Base-by-base conservation (phyloP, 2,329 filamentous ascomycete genomes). In the Claviceps digitariae region DNA sequence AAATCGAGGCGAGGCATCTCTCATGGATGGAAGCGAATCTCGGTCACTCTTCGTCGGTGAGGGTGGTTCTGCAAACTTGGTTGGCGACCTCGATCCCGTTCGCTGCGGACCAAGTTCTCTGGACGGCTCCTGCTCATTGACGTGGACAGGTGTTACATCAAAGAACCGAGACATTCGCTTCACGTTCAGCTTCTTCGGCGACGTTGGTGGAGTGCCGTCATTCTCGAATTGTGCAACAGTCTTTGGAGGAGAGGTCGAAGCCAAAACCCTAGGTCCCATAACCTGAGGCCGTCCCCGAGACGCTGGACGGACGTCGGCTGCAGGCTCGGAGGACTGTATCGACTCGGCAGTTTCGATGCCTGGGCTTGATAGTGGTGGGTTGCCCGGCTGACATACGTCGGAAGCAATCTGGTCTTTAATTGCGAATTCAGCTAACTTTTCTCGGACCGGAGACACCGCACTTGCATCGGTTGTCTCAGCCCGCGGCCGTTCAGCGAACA, bases 101-200 rank as follows among this genome's bases (percentile, higher is more conserved):
- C 67, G 63, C 50, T 67, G 65, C 54, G 68, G 65, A 1, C 57
- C 60, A 13, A 66, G 54, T 21, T 66, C 63, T 48, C 57, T 63
- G 1, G 47, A 27, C 34, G 58, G 40, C n/a, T 66, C 65, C 7
- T 50, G 62, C 62, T 54, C 66, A 47, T 46, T 61, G 25, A 53
- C 54, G 27, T 54, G 52, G 1, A 58, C 48, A n/a, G 55, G 60
- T 23, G 68, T 60, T 44, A 76, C 73, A 54, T 77, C 76, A 15
- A 81, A 58, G 58, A 84, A 83, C 52, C 67, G 72, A 2, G 80
- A 83, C 66, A 82, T 74, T 52, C 79, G 72, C 63, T 78, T 83
- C 63, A 75, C 64, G 58, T 82, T 74, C 21, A 83, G 67, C 59
- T 83, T 81, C 54, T 71, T 74, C 1, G 82, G 80, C 17, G 80